A percentile compares a stretch with the other conserved stretches of the same genome.
phyloP scores from a whole-genome alignment of 148 eudicot species.

The Vaccinium corymbosum region DNA sequence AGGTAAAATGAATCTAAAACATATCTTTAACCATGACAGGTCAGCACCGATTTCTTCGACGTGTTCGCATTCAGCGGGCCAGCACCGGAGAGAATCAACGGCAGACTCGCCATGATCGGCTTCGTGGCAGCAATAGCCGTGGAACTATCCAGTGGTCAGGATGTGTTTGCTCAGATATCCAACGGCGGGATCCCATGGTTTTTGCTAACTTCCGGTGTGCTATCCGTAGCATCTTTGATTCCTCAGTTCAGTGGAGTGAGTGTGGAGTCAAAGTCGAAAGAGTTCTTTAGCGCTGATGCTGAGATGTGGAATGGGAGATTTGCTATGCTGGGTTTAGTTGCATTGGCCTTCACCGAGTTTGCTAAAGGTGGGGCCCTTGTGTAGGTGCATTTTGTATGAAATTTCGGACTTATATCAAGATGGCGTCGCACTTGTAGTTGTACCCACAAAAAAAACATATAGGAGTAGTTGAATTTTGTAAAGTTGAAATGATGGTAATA shows the following conservation, averaged over 20 bases:
- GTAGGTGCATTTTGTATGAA: not conserved
- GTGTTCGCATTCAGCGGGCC: constrained; percentile 80
- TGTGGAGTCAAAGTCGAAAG: too few relatives aligned
- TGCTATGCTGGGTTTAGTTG: too few relatives aligned
- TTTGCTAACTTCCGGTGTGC: constrained; percentile 48
- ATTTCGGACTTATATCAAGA: too few relatives aligned
- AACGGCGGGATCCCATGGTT: constrained; percentile 73
- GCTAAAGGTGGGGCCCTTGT: too few relatives aligned
- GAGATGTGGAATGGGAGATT: too few relatives aligned
- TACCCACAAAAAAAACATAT: too few relatives aligned
- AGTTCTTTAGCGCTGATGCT: too few relatives aligned
- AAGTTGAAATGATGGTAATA: not conserved
- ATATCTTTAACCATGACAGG: constrained; percentile 23
- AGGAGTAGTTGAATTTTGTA: not conserved
- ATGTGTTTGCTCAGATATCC: constrained; percentile 53
- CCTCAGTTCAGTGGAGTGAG: constrained; percentile 36
- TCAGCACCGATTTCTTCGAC: constrained; percentile 60
- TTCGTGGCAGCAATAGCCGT: constrained; percentile 70
- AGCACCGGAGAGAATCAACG: constrained; percentile 89
- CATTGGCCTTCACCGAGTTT: too few relatives aligned
- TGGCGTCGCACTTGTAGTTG: not conserved
- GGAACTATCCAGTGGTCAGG: constrained; percentile 59
- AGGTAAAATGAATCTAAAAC: too few relatives aligned
- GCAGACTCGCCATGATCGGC: constrained; percentile 86
- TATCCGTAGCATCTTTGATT: constrained; percentile 58